Percentiles rank a stretch among this genome's conserved stretches.
Evolutionary conservation across 108 stramenopile species (phyloP).

Genomic region (Cylindrotheca fusiformis): DNA sequence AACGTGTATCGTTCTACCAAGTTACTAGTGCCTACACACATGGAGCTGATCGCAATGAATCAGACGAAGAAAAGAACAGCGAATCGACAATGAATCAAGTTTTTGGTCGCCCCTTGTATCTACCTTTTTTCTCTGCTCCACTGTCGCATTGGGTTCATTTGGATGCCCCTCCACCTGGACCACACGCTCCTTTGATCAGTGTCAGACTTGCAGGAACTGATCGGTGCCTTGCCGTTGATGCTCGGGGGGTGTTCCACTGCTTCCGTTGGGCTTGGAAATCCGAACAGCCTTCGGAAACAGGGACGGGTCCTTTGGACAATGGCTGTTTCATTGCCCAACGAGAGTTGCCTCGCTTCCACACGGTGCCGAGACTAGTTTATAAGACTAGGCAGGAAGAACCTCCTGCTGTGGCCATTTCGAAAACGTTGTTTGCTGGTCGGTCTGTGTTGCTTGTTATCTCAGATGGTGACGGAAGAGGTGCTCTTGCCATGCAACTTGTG

Average conservation of each 20-base stretch:
- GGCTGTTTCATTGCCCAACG: conserved; percentile 88
- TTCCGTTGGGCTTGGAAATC: conserved; percentile 90
- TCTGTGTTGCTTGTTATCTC: conserved; percentile 78
- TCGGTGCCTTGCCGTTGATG: conserved; percentile 84
- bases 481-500: conserved; percentile 80
- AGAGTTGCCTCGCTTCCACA: conserved; percentile 81
- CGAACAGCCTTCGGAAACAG: conserved; percentile 38
- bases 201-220: conserved; percentile 76
- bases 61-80: conserved; percentile 3
- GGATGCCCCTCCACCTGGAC: conserved; percentile 87
- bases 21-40: conserved; percentile 46
- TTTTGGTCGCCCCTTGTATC: conserved; percentile 37
- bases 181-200: conserved; percentile 72
- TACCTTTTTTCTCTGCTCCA: conserved; percentile 85
- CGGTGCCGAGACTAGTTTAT: conserved; percentile 72
- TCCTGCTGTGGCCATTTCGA: conserved; percentile 68
- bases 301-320: conserved; percentile 42
- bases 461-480: conserved; percentile 81
- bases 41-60: conserved; percentile 9
- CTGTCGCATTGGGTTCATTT: conserved; percentile 88
- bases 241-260: conserved; percentile 85
- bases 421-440: conserved; percentile 84
- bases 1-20: conserved; percentile 45
- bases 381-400: conserved; percentile 24
- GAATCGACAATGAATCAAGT: conserved; percentile 7